Conservation (phyloP, 108 stramenopile genomes). For the Cylindrotheca fusiformis region DNA sequence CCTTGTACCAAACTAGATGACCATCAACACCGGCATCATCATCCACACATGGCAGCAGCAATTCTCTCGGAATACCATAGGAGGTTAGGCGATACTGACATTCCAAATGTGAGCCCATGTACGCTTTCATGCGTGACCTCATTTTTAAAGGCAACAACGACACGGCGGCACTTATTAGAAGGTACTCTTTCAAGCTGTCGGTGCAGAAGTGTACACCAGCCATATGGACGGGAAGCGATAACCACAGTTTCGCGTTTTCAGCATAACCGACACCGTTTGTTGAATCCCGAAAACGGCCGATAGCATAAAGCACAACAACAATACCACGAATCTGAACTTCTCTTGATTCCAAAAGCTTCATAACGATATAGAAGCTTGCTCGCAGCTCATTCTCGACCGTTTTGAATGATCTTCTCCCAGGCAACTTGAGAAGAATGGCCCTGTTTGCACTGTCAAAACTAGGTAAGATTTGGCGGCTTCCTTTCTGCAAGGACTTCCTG, state of each 20-base stretch:
- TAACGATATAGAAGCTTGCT: neutral
- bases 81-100: conserved; percentile 12
- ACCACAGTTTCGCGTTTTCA: neutral
- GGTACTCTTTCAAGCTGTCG: neutral
- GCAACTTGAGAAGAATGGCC: neutral
- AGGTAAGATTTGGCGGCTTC: conserved; percentile 20
- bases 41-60: neutral
- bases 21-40: neutral
- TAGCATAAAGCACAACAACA: neutral
- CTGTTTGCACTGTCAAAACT: neutral
- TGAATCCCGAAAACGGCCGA: neutral
- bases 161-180: neutral
- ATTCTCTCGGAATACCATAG: conserved; percentile 6
- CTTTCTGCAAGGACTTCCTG: neutral
- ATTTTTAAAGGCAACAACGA: neutral
- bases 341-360: neutral
- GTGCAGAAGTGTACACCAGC: neutral
- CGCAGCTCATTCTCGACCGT: neutral
- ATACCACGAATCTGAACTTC: neutral
- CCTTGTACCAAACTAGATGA: neutral
- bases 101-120: conserved; percentile 24
- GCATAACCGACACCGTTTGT: neutral
- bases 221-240: neutral
- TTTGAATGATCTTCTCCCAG: neutral
- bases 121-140: conserved; percentile 1